Conservation (phyloP, 768 basidiomycete genomes). For the Termitomyces sp. region DNA sequence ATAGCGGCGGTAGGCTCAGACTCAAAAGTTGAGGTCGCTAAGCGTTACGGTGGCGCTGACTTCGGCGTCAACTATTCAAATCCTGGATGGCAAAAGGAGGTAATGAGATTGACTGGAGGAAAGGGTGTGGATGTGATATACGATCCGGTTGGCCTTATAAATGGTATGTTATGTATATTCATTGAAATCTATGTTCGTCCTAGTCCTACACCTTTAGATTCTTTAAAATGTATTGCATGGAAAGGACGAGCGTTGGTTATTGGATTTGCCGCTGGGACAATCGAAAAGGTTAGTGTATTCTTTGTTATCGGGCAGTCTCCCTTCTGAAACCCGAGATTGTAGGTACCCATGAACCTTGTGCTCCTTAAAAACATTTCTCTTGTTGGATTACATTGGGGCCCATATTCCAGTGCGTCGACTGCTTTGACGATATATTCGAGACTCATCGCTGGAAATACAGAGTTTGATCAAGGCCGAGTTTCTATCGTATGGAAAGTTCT, state of each 20-base stretch:
- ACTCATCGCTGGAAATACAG: conserved; percentile 25
- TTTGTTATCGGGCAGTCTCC: conserved; percentile 15
- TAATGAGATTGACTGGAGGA: conserved; percentile 74
- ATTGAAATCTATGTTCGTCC: not conserved
- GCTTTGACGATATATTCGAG: not conserved
- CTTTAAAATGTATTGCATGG: conserved; percentile 90
- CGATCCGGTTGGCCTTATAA: conserved; percentile 80
- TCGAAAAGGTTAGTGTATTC: conserved; percentile 61
- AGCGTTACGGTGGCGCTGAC: conserved; percentile 76
- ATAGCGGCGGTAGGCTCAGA: conserved; percentile 87
- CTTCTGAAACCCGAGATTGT: not conserved
- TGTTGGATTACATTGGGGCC: conserved; percentile 85
- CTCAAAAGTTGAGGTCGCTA: conserved; percentile 75
- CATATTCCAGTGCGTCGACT: conserved; percentile 53
- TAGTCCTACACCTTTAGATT: conserved; percentile 40
- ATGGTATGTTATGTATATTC: conserved; percentile 33
- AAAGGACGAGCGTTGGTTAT: conserved; percentile 91
- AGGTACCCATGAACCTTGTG: conserved; percentile 82
- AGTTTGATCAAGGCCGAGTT: conserved; percentile 60
- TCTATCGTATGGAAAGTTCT: conserved; percentile 68
- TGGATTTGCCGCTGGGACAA: conserved; percentile 81
- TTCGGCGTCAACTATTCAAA: conserved; percentile 73
- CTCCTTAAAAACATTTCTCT: conserved; percentile 83
- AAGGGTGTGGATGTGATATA: conserved; percentile 85
- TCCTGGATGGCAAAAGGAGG: conserved; percentile 85